phyloP scores from a whole-genome alignment of 2,329 filamentous ascomycete species.

The Mycocentrospora acerina region DNA sequence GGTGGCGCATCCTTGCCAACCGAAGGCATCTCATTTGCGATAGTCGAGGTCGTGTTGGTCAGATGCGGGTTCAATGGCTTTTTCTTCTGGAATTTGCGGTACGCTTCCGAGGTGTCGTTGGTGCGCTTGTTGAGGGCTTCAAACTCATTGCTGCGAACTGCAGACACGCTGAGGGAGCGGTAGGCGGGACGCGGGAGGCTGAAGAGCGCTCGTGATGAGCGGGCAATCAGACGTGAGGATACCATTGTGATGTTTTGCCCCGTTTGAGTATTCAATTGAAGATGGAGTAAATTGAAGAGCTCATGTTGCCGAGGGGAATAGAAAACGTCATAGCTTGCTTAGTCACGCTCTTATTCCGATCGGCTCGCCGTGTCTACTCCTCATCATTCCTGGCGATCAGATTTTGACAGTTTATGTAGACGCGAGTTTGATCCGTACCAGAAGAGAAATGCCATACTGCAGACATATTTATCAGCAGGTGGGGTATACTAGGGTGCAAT shows the following conservation, averaged over 20 bases:
- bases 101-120: conserved; percentile 56
- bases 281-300: conserved; percentile 8
- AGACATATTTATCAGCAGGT: no score
- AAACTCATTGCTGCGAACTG: conserved; percentile 40
- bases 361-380: conserved; percentile 20
- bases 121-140: conserved; percentile 51
- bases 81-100: conserved; percentile 58
- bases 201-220: conserved; percentile 47
- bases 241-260: conserved; percentile 44
- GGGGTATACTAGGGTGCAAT: no score
- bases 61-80: conserved; percentile 63
- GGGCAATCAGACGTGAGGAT: conserved; percentile 47
- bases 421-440: no score
- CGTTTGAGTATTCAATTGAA: conserved; percentile 17
- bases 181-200: conserved; percentile 36
- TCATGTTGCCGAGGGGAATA: conserved; percentile 21
- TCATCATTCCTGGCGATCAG: background rate
- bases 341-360: conserved; percentile 17
- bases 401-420: no score
- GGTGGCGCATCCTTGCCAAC: conserved; percentile 59
- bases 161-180: conserved; percentile 42
- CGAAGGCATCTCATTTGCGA: conserved; percentile 63
- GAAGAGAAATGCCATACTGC: no score
- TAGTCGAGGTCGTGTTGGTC: conserved; percentile 65
- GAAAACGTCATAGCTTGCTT: conserved; percentile 29